Conservation (phyloP, 371 early-diverging fungal species). For the Gilbertella persicaria region DNA sequence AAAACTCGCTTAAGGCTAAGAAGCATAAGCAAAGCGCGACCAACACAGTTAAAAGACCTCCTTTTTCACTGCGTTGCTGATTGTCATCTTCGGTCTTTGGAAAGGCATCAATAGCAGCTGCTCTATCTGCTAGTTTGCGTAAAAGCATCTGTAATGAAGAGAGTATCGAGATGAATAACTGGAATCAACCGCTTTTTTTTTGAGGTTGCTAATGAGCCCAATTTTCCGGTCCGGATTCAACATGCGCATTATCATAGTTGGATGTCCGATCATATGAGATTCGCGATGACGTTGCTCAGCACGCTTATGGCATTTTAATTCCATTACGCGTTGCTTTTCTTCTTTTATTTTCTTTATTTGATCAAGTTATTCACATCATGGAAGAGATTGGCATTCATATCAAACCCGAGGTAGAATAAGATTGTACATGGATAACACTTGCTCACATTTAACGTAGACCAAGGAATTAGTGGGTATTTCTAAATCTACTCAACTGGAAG, state of each 20-base stretch:
- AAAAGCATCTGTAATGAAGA: too few species aligned
- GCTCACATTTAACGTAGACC: neutral
- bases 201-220: too few species aligned
- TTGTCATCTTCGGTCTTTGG: slow-evolving; percentile 85
- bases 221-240: too few species aligned
- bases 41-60: slow-evolving; percentile 78
- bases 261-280: too few species aligned
- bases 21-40: slow-evolving; percentile 66
- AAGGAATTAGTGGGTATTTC: neutral
- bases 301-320: too few species aligned
- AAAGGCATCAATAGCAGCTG: slow-evolving; percentile 78
- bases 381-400: slow-evolving; percentile 49
- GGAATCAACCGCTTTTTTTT: too few species aligned
- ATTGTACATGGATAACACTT: too few species aligned
- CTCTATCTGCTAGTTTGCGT: slow-evolving; percentile 29
- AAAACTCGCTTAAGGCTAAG: slow-evolving; percentile 69
- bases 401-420: slow-evolving; percentile 32
- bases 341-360: neutral
- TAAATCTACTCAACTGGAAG: slow-evolving; percentile 42
- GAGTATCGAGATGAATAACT: too few species aligned
- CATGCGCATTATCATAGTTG: too few species aligned
- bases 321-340: slow-evolving; percentile 5
- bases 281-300: too few species aligned
- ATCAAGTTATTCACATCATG: slow-evolving; percentile 19
- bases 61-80: slow-evolving; percentile 73